These are phyloP conservation scores for Phaeosphaeriaceae sp. DNA, from an alignment of 2,329 filamentous ascomycete species.

Conservation along the genomic window DNA sequence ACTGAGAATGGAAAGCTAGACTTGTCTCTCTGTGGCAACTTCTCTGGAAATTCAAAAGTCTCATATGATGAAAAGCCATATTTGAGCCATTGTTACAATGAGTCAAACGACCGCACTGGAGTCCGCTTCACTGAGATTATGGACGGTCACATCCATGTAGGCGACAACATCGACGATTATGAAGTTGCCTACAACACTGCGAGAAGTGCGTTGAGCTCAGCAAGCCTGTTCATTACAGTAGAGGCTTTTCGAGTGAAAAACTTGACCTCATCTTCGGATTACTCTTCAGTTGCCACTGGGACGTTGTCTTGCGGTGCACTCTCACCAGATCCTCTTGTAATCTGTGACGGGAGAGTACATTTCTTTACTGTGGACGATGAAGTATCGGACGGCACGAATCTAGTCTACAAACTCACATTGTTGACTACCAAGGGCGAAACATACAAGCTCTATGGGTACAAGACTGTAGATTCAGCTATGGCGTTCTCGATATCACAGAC, in stretches of 20 bases:
- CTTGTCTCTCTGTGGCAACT: not conserved
- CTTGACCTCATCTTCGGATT: too few species aligned
- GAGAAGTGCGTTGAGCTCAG: constrained; percentile 10
- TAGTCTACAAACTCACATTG: constrained; percentile 69
- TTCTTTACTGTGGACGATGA: constrained; percentile 62
- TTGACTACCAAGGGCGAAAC: constrained; percentile 58
- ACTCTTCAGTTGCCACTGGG: too few species aligned
- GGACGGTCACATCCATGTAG: constrained; percentile 62
- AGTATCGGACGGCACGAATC: constrained; percentile 63
- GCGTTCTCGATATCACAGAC: constrained; percentile 62
- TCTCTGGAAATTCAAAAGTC: not conserved
- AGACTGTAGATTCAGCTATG: constrained; percentile 66
- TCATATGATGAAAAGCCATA: too few species aligned
- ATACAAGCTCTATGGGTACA: constrained; percentile 67
- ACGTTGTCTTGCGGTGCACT: constrained; percentile 60
- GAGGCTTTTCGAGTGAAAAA: constrained; percentile 30
- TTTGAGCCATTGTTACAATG: not conserved
- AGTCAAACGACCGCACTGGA: not conserved
- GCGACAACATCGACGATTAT: constrained; percentile 60
- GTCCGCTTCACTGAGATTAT: constrained; percentile 66
- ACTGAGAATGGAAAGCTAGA: constrained; percentile 22
- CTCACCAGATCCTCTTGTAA: constrained; percentile 61
- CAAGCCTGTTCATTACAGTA: constrained; percentile 26
- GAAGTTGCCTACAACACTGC: constrained; percentile 44
- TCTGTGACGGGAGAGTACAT: constrained; percentile 63